Conservation (phyloP, 106 monocot genomes). For the Dendrobium huoshanense region DNA sequence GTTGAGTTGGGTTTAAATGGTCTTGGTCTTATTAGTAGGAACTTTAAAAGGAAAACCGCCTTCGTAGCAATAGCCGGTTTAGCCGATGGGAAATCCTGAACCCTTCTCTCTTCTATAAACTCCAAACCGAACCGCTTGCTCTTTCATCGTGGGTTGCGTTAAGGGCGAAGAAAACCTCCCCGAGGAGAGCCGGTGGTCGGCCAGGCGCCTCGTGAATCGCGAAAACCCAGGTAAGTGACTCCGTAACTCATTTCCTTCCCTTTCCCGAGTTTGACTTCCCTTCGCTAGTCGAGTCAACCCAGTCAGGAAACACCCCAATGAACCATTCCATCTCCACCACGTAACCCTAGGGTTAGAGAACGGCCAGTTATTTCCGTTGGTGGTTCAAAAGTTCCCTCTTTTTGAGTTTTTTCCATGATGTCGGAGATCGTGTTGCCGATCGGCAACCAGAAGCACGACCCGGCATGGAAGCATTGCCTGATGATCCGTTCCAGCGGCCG, state of each 20-base stretch:
- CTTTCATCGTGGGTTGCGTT: background rate
- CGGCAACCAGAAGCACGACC: slow-evolving; percentile 95
- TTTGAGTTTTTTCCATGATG: slow-evolving; percentile 15
- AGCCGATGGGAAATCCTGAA: background rate
- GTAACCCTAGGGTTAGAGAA: background rate
- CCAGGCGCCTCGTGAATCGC: background rate
- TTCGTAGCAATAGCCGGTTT: background rate
- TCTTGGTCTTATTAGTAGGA: no score
- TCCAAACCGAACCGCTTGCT: background rate
- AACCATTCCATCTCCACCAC: background rate
- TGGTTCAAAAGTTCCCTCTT: background rate
- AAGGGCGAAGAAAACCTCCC: background rate
- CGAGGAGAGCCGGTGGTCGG: background rate
- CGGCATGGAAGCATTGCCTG: slow-evolving; percentile 66
- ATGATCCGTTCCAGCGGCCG: slow-evolving; percentile 41
- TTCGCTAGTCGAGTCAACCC: background rate
- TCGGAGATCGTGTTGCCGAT: slow-evolving; percentile 73
- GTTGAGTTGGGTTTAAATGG: background rate
- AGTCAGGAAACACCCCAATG: background rate
- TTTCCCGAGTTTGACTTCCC: background rate
- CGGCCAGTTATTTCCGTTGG: background rate
- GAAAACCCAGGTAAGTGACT: background rate
- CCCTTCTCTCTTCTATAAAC: background rate
- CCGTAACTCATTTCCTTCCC: background rate
- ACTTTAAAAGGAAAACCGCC: no score